phyloP scores from a whole-genome alignment of 2,329 filamentous ascomycete genomes.

The Amesomyces nigricolor region DNA sequence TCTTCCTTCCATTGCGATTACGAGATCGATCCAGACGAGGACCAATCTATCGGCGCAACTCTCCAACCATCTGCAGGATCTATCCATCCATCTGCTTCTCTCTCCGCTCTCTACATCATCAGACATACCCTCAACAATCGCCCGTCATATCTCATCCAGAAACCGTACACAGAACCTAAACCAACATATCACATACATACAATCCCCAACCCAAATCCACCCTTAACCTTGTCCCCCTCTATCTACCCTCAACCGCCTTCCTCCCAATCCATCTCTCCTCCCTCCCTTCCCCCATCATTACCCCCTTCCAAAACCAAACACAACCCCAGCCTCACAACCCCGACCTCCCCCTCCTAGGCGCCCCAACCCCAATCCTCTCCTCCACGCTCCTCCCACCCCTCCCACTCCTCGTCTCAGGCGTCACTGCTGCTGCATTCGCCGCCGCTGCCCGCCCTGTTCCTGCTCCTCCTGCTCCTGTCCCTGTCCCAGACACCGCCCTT shows the following conservation, averaged over 20 bases:
- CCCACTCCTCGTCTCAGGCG: slow-evolving; percentile 26
- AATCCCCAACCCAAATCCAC: background rate
- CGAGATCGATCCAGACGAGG: too few relatives aligned
- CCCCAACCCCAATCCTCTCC: slow-evolving; percentile 29
- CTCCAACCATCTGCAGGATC: too few relatives aligned
- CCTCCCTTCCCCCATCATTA: slow-evolving; percentile 18
- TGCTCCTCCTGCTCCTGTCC: background rate
- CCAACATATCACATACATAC: background rate
- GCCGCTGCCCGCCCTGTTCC: background rate
- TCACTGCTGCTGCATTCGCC: slow-evolving; percentile 13
- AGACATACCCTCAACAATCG: too few relatives aligned
- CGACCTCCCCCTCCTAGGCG: slow-evolving; percentile 21
- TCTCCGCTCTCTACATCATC: too few relatives aligned
- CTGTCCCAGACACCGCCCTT: background rate
- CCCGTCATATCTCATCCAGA: too few relatives aligned
- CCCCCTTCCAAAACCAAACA: background rate
- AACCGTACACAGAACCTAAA: background rate
- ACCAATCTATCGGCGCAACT: too few relatives aligned
- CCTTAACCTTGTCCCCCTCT: background rate
- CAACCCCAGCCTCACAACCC: background rate
- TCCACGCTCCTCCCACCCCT: slow-evolving; percentile 28
- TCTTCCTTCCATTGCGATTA: too few relatives aligned
- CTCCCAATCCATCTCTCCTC: slow-evolving; percentile 31
- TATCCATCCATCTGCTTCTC: too few relatives aligned
- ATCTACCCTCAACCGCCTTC: slow-evolving; percentile 20